A percentile compares a stretch with the other conserved stretches of the same genome.
Conservation (phyloP, 2,329 filamentous ascomycete species). For the Aspergillus sp. region DNA sequence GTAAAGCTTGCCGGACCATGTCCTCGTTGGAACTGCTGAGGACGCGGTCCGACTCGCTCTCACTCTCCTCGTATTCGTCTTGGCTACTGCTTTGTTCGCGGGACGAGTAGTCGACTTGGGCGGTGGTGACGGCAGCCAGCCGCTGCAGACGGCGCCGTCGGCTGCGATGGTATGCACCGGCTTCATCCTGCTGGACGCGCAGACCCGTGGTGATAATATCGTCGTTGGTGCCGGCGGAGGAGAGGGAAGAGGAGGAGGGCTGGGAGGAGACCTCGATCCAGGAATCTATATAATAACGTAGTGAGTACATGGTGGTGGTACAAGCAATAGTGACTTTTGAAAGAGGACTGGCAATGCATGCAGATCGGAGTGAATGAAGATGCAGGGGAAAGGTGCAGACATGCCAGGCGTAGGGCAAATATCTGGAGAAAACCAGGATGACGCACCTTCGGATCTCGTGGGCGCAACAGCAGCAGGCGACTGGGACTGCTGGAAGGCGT, state of each 20-base stretch:
- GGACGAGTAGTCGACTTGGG: slow-evolving; percentile 43
- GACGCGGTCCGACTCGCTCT: slow-evolving; percentile 79
- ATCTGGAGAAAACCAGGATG: slow-evolving; percentile 6
- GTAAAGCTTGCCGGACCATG: slow-evolving; percentile 37
- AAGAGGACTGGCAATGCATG: neutral
- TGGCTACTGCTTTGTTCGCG: slow-evolving; percentile 70
- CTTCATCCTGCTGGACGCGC: slow-evolving; percentile 65
- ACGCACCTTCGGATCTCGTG: slow-evolving; percentile 49
- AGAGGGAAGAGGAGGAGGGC: slow-evolving; percentile 89
- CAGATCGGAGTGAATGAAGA: slow-evolving; percentile 18
- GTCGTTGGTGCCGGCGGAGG: slow-evolving; percentile 69
- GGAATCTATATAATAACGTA: slow-evolving; percentile 68
- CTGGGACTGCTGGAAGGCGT: slow-evolving; percentile 37
- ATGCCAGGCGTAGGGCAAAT: slow-evolving; percentile 17
- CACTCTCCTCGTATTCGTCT: slow-evolving; percentile 92
- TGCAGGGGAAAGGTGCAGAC: slow-evolving; percentile 9
- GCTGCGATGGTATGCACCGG: slow-evolving; percentile 59
- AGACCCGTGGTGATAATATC: slow-evolving; percentile 91
- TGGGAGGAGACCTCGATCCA: slow-evolving; percentile 95
- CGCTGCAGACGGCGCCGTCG: slow-evolving; percentile 47
- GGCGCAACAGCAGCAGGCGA: slow-evolving; percentile 36
- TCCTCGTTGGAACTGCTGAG: slow-evolving; percentile 67
- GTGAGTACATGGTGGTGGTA: slow-evolving; percentile 46
- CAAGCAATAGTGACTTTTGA: slow-evolving; percentile 1
- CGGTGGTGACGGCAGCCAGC: slow-evolving; percentile 41